Conservation (phyloP, 2,329 filamentous ascomycete genomes). For the Pyricularia sp. region DNA sequence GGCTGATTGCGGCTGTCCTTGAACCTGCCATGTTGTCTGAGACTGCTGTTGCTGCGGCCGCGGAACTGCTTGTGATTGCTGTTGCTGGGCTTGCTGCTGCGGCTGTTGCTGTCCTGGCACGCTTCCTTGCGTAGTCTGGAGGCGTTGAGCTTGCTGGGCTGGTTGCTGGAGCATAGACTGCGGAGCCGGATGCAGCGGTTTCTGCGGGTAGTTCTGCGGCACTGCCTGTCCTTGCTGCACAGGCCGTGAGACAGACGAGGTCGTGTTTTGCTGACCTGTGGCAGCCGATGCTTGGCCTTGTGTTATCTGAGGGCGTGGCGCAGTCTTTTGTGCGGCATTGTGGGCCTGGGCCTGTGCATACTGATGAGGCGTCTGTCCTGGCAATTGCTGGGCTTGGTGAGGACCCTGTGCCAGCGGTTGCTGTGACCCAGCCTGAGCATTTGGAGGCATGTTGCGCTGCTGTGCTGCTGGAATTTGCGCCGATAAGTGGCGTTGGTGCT, state of each 20-base stretch:
- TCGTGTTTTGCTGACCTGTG: not conserved
- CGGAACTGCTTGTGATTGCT: not conserved
- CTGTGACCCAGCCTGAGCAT: not conserved
- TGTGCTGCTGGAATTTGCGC: conserved; percentile 7
- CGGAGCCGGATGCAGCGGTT: not conserved
- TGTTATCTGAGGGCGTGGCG: not conserved
- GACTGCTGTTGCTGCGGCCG: conserved; percentile 2
- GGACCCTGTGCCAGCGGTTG: not conserved
- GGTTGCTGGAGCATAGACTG: conserved; percentile 1
- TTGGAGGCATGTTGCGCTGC: conserved; percentile 7
- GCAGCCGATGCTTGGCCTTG: not conserved
- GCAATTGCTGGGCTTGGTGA: not conserved
- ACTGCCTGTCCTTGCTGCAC: not conserved
- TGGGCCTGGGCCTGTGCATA: not conserved
- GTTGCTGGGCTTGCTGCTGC: not conserved
- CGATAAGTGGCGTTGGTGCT: conserved; percentile 2
- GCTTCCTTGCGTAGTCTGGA: not conserved
- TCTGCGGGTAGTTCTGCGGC: not conserved
- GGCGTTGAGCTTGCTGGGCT: not conserved
- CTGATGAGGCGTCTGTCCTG: not conserved
- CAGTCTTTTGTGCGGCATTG: not conserved
- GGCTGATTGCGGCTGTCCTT: not conserved
- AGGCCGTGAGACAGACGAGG: not conserved
- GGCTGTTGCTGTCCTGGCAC: not conserved
- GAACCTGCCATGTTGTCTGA: not conserved